A percentile compares a stretch with the other conserved stretches of the same genome.
Conservation (phyloP, 2,329 filamentous ascomycete genomes). For the Domatiomyces globalis region DNA sequence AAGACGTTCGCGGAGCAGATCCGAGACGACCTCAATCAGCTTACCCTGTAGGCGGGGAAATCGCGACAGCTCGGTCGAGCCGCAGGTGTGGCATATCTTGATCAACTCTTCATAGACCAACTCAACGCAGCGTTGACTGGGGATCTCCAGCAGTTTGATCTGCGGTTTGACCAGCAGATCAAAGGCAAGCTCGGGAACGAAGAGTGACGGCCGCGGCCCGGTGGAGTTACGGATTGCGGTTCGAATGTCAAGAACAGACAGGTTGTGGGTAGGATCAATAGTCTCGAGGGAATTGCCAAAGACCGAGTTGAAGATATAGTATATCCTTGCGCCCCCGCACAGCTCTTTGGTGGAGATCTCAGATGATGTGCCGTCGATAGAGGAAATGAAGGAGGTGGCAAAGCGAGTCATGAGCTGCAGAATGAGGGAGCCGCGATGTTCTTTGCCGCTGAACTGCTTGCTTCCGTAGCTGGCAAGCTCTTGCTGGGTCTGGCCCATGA, state of each 20-base stretch:
- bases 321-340: constrained; percentile 85
- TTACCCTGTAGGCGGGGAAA: constrained; percentile 91
- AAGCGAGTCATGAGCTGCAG: constrained; percentile 97
- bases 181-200: constrained; percentile 94
- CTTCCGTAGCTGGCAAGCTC: constrained; percentile 96
- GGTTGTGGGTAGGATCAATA: constrained; percentile 89
- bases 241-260: constrained; percentile 85
- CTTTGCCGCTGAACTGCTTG: constrained; percentile 93
- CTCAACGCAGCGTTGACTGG: constrained; percentile 91
- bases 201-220: constrained; percentile 83
- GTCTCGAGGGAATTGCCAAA: constrained; percentile 93
- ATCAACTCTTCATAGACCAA: constrained; percentile 97
- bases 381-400: constrained; percentile 92
- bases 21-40: constrained; percentile 94
- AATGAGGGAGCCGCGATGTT: constrained; percentile 88
- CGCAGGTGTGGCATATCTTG: constrained; percentile 98
- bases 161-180: constrained; percentile 96
- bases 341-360: constrained; percentile 98
- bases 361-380: constrained; percentile 94
- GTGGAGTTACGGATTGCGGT: constrained; percentile 98
- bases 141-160: constrained; percentile 90
- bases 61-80: constrained; percentile 79
- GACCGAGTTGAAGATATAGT: constrained; percentile 98
- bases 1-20: constrained; percentile 79
- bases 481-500: constrained; percentile 99